Evolutionary conservation across 345 rosid species (phyloP).

Genomic region (Boechera divaricarpa): DNA sequence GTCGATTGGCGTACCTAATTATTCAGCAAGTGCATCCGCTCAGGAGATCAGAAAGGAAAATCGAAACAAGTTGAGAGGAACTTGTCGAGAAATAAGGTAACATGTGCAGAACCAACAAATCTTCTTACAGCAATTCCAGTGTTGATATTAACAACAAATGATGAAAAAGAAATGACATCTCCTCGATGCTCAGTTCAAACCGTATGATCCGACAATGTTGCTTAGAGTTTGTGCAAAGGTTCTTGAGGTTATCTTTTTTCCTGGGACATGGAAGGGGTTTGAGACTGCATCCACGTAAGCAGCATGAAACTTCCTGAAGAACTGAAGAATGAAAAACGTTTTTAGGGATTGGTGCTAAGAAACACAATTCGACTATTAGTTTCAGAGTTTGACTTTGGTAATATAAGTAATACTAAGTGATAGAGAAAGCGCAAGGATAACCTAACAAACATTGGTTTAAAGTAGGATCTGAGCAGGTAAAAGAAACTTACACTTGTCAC

Average conservation of each 20-base stretch:
- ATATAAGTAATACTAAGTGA: not conserved
- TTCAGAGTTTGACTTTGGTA: not conserved
- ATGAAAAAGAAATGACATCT: constrained; percentile 11
- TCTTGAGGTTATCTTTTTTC: constrained; percentile 90
- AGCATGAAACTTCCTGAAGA: constrained; percentile 88
- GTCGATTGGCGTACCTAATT: not conserved
- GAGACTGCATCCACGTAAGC: constrained; percentile 96
- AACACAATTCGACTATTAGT: not conserved
- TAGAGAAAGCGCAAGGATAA: not conserved
- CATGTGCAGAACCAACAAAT: constrained; percentile 9
- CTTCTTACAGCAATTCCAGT: not conserved
- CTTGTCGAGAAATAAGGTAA: not conserved
- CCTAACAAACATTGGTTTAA: no score
- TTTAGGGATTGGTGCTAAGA: not conserved
- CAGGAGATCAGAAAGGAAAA: not conserved
- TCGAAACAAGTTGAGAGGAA: not conserved
- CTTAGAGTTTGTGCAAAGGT: constrained; percentile 83
- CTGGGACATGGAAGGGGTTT: constrained; percentile 95
- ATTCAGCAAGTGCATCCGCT: not conserved
- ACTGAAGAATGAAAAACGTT: constrained; percentile 50
- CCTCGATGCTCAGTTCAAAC: constrained; percentile 47
- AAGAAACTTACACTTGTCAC: constrained; percentile 77
- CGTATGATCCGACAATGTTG: constrained; percentile 82
- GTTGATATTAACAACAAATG: constrained; percentile 26
- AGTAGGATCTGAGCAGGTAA: not conserved